Evolutionary conservation across 176 grass and related monocot genomes (phyloP).

Genomic region (Eleusine indica): DNA sequence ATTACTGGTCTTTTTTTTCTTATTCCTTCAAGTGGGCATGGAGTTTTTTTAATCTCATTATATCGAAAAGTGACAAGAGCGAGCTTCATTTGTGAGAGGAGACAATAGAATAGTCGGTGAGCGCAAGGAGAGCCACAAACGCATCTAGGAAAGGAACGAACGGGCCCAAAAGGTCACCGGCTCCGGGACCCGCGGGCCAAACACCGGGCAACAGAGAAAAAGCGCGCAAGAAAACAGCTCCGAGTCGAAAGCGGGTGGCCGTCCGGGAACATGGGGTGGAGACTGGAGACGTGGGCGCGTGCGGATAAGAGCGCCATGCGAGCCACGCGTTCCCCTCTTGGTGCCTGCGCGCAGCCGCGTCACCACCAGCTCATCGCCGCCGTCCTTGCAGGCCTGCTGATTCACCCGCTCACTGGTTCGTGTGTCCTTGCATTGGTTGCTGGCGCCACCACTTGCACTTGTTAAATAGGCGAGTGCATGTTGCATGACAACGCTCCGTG

Average conservation of each 20-base stretch:
- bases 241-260: not conserved
- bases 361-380: slow-evolving; percentile 43
- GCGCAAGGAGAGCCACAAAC: slow-evolving; percentile 13
- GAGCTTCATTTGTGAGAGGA: not conserved
- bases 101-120: not conserved
- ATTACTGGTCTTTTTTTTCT: not conserved
- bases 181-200: not conserved
- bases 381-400: not conserved
- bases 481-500: slow-evolving; percentile 9
- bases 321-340: slow-evolving; percentile 52
- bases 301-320: slow-evolving; percentile 49
- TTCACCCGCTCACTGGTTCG: not conserved
- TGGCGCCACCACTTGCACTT: not conserved
- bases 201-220: not conserved
- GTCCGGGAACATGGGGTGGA: not conserved
- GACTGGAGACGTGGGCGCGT: not conserved
- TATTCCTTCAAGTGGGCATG: not conserved
- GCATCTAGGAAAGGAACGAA: too few species aligned
- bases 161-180: slow-evolving; percentile 10
- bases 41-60: too few species aligned
- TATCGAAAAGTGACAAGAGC: not conserved
- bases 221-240: not conserved
- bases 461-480: not conserved
- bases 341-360: slow-evolving; percentile 36
- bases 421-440: not conserved